Evolutionary conservation across 129 eudicot species (phyloP).

Genomic region (Centella asiatica): DNA sequence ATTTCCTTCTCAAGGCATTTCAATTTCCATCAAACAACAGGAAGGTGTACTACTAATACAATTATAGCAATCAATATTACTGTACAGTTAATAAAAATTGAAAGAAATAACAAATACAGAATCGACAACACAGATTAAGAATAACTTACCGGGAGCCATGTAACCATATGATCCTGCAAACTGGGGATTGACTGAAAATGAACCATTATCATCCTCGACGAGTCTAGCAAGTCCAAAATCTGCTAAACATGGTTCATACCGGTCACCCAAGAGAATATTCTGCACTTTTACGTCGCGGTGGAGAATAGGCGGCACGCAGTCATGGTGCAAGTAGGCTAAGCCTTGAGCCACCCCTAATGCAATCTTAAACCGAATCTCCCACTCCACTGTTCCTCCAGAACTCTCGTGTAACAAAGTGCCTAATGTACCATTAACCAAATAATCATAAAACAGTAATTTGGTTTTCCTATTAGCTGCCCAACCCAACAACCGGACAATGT

Average conservation of each 20-base stretch:
- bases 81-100: no score
- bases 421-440: slow-evolving; percentile 64
- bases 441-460: slow-evolving; percentile 71
- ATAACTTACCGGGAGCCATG: slow-evolving; percentile 79
- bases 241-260: slow-evolving; percentile 70
- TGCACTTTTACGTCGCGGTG: slow-evolving; percentile 88
- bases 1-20: no score
- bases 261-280: slow-evolving; percentile 72
- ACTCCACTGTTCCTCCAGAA: slow-evolving; percentile 39
- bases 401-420: slow-evolving; percentile 65
- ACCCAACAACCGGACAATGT: slow-evolving; percentile 69
- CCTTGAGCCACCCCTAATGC: slow-evolving; percentile 93
- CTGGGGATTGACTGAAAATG: slow-evolving; percentile 55
- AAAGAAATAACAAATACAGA: no score
- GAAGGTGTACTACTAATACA: no score
- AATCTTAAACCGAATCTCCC: slow-evolving; percentile 79
- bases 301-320: slow-evolving; percentile 75
- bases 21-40: no score
- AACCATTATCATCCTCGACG: slow-evolving; percentile 51
- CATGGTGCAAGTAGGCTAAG: slow-evolving; percentile 84
- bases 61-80: no score
- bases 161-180: slow-evolving; percentile 95
- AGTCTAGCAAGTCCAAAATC: slow-evolving; percentile 93
- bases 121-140: no score
- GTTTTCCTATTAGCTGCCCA: slow-evolving; percentile 85